Evolutionary conservation across 192 early-diverging fungal genomes (phyloP), one percentile per base, ranked within the genome.

Genomic region (Coemansia sp.): DNA sequence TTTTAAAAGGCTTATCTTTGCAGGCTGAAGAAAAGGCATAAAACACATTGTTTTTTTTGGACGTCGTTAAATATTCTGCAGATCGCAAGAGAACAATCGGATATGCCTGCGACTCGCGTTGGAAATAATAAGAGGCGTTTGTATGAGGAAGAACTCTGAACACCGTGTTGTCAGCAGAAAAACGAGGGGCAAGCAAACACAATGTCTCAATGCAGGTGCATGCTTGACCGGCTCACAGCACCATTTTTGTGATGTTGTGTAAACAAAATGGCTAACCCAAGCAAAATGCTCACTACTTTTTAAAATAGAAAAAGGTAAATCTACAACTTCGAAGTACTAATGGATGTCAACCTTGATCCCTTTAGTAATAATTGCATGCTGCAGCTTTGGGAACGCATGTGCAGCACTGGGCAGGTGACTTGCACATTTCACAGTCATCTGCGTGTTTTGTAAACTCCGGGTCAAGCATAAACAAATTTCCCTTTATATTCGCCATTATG

Each of bases 11-110:
- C 31, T 30, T 34, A 33, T 56, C 26, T 25, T 51, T 34, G 53
- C 53, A 56, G n/a, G 48, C 48, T 49, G 16, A 9, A n/a, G 2
- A 25, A 15, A 26, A 31, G 8, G 53, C 15, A 56, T 33, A 33
- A 56, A 18, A 7, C 26, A 10, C 53, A 56, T 56, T 56, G 53
- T 56, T 56, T n/a, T 33, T 49, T 12, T 34, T 31, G 53, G 15
- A 7, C 13, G 12, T 56, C 53, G 7, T 33, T 33, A 56, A 33
- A 56, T 25, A 56, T 56, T n/a, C 8, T 56, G 53, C 53, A 56
- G 53, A 56, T 56, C 53, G 53, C 18, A 10, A 56, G 53, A 56
- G 53, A 25, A 56, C 53, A 56, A 56, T 55, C 23, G 31, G 29
- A 31, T 56, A 56, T 56, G 53, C 53, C 29, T 34, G 53, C 53